Evolutionary conservation across 2,329 filamentous ascomycete genomes (phyloP).

Genomic region (Stagonosporopsis vannaccii): DNA sequence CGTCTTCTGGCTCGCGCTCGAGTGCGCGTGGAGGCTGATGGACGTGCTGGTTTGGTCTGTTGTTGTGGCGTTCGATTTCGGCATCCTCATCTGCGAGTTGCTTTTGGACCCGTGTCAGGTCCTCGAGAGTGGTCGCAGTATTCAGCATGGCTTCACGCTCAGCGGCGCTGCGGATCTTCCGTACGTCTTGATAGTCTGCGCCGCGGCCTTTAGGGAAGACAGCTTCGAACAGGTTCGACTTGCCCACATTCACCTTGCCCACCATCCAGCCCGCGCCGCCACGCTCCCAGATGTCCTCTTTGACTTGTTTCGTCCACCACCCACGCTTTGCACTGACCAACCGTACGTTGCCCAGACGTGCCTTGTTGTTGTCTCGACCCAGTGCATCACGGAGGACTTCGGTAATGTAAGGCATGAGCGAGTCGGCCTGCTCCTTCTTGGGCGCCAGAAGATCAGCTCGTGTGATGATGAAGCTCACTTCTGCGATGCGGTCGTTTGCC

Average conservation of each 20-base stretch:
- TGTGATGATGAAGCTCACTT: constrained; percentile 91
- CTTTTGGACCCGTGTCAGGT: constrained; percentile 35
- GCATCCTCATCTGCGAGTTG: constrained; percentile 45
- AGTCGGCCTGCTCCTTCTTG: constrained; percentile 82
- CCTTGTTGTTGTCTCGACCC: constrained; percentile 68
- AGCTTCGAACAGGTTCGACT: constrained; percentile 87
- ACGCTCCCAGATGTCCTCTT: constrained; percentile 82
- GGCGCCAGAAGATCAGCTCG: constrained; percentile 85
- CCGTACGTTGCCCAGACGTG: constrained; percentile 86
- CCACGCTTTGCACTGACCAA: constrained; percentile 84
- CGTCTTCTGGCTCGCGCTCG: constrained; percentile 25
- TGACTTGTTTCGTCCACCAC: constrained; percentile 92
- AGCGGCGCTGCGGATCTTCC: constrained; percentile 43
- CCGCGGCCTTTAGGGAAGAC: constrained; percentile 77
- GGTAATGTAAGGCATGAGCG: constrained; percentile 83
- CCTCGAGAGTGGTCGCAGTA: constrained; percentile 35
- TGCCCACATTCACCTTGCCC: constrained; percentile 97
- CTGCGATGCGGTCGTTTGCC: constrained; percentile 69
- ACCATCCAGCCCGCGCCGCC: constrained; percentile 94
- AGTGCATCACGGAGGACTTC: constrained; percentile 79
- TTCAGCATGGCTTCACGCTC: constrained; percentile 44
- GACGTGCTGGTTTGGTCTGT: constrained; percentile 25
- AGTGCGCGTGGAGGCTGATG: constrained; percentile 27
- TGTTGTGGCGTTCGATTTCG: constrained; percentile 32
- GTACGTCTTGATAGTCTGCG: constrained; percentile 47